These are phyloP conservation scores for Magnolia changhungtana DNA, from an alignment of 164 flowering plant species.

Conservation along the genomic window DNA sequence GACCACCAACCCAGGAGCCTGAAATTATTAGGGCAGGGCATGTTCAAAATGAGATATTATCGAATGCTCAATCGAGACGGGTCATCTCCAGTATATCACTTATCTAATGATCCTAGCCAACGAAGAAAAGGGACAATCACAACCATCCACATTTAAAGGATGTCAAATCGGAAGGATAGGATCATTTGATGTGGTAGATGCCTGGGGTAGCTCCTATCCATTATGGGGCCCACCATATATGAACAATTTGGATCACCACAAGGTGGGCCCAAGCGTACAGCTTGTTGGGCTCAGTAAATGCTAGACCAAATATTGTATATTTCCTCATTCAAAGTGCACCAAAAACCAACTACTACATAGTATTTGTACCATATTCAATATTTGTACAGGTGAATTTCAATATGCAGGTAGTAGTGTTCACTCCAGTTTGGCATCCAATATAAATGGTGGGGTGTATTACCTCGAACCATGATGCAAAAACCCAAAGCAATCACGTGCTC, in stretches of 20 bases:
- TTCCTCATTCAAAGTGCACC: neutral
- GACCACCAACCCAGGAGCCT: constrained; percentile 99
- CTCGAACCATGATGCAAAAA: constrained; percentile 89
- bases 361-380: neutral
- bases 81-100: neutral
- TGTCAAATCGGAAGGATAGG: neutral
- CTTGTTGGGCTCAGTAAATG: neutral
- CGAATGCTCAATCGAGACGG: neutral
- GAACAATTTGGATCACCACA: too few relatives aligned
- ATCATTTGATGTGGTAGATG: neutral
- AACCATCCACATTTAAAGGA: too few relatives aligned
- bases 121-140: neutral
- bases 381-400: neutral
- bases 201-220: neutral
- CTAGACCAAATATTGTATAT: neutral
- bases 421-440: neutral
- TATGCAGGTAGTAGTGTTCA: neutral
- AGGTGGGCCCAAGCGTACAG: neutral
- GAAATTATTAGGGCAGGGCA: neutral
- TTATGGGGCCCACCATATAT: too few relatives aligned
- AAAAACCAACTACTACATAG: neutral
- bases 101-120: neutral
- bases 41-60: neutral
- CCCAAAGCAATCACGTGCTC: constrained; percentile 55
- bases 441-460: constrained; percentile 29